phyloP scores from a whole-genome alignment of 495 filamentous ascomycete species.

The Evernia prunastri region DNA sequence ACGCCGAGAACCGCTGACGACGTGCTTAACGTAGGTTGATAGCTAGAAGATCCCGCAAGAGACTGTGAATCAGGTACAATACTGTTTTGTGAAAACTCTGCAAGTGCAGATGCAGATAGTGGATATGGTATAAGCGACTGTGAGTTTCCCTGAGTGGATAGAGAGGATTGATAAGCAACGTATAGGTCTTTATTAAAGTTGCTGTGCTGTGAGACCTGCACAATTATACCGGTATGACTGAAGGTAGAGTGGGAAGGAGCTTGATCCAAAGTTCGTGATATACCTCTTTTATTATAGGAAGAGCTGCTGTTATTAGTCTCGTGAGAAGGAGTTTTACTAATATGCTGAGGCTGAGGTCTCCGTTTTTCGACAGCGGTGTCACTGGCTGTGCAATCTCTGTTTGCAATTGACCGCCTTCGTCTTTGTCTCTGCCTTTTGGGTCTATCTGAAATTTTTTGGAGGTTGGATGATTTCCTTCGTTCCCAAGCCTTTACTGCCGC shows the following conservation, averaged over 20 bases:
- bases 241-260: not conserved
- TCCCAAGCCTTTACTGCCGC: slow-evolving; percentile 35
- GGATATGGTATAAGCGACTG: not conserved
- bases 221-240: slow-evolving; percentile 5
- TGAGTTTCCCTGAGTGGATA: slow-evolving; percentile 14
- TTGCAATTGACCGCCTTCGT: not conserved
- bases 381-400: slow-evolving; percentile 3
- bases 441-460: not conserved
- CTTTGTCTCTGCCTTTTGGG: slow-evolving; percentile 14
- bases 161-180: slow-evolving; percentile 23
- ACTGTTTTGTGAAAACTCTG: not conserved
- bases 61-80: slow-evolving; percentile 28
- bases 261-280: not conserved
- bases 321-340: not conserved
- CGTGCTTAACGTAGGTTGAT: slow-evolving; percentile 13
- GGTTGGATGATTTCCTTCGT: slow-evolving; percentile 19
- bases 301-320: not conserved
- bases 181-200: slow-evolving; percentile 24
- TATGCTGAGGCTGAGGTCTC: slow-evolving; percentile 2
- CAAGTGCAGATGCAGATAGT: slow-evolving; percentile 11
- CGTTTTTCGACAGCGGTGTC: slow-evolving; percentile 4
- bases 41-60: slow-evolving; percentile 22
- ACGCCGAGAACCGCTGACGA: not conserved
- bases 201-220: slow-evolving; percentile 26
- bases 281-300: not conserved